phyloP scores from a whole-genome alignment of 768 basidiomycete genomes.

The Hygrophorus russula region DNA sequence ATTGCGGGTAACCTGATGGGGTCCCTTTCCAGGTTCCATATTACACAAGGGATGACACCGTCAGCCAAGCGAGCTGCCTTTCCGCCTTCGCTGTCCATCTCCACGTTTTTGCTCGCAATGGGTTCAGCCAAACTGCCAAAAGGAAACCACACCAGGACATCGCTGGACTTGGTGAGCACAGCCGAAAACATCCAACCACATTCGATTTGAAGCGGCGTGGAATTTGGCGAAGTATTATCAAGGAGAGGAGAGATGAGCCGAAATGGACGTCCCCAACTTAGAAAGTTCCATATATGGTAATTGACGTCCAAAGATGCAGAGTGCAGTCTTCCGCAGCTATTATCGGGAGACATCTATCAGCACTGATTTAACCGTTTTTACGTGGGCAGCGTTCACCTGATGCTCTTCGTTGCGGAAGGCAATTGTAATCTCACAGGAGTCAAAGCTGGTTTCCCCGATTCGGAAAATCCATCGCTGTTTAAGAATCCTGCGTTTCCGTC shows the following conservation, averaged over 20 bases:
- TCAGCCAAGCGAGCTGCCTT: constrained; percentile 25
- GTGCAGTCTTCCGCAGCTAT: constrained; percentile 72
- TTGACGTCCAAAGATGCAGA: constrained; percentile 51
- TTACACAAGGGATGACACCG: constrained; percentile 43
- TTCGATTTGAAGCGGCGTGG: constrained; percentile 46
- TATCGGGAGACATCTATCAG: not conserved
- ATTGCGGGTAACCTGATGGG: constrained; percentile 51
- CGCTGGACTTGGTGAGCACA: constrained; percentile 59
- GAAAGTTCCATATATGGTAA: constrained; percentile 61
- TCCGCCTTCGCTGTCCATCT: constrained; percentile 33
- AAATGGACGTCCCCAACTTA: constrained; percentile 73
- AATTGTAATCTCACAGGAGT: constrained; percentile 49
- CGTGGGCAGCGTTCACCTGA: constrained; percentile 38
- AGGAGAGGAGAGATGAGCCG: constrained; percentile 39
- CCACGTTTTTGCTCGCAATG: constrained; percentile 26
- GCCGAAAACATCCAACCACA: constrained; percentile 79
- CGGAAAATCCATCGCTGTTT: constrained; percentile 44
- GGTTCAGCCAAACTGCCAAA: constrained; percentile 27
- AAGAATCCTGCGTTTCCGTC: constrained; percentile 33
- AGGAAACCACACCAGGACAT: constrained; percentile 72
- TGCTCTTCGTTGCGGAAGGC: constrained; percentile 44
- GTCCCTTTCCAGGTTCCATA: constrained; percentile 44
- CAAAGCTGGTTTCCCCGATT: constrained; percentile 34
- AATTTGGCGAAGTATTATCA: constrained; percentile 28
- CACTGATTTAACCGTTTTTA: not conserved